Percentiles rank a stretch among this genome's conserved stretches.
These are phyloP conservation scores for Colletotrichum sp. DNA, from an alignment of 2,329 filamentous ascomycete species.

Conservation along the genomic window DNA sequence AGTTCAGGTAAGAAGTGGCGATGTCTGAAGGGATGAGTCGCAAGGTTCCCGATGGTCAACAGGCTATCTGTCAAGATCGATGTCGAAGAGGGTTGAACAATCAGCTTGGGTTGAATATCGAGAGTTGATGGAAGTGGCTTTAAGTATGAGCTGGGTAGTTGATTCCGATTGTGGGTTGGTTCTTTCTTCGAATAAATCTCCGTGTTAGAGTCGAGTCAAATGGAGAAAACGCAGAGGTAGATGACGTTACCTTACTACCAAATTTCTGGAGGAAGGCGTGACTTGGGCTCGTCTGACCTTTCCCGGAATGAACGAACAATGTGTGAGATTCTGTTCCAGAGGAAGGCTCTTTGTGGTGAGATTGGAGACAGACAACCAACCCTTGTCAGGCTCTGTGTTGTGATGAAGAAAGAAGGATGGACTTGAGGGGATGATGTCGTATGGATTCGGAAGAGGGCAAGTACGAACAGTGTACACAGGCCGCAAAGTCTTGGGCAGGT, in stretches of 20 bases:
- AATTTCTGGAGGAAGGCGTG: too few relatives aligned
- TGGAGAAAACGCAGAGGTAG: too few relatives aligned
- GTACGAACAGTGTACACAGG: accelerated
- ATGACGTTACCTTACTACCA: too few relatives aligned
- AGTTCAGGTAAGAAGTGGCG: background rate
- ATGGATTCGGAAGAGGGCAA: background rate
- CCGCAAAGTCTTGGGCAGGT: too few relatives aligned
- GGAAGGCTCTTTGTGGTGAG: background rate
- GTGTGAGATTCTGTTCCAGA: background rate
- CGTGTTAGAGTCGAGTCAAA: too few relatives aligned
- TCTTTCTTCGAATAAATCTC: too few relatives aligned
- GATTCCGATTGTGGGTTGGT: accelerated
- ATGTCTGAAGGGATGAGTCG: background rate
- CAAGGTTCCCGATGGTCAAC: background rate
- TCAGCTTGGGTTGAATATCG: background rate
- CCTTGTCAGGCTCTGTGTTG: background rate
- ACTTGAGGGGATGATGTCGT: background rate
- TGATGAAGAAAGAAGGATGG: background rate
- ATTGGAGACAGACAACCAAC: background rate
- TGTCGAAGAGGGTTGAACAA: background rate
- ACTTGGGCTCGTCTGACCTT: background rate
- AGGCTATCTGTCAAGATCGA: background rate
- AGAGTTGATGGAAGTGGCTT: background rate
- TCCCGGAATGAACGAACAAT: background rate
- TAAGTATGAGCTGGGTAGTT: accelerated